These are phyloP conservation scores for Oxalis stricta DNA, from an alignment of 441 rosid genomes.

Conservation along the genomic window DNA sequence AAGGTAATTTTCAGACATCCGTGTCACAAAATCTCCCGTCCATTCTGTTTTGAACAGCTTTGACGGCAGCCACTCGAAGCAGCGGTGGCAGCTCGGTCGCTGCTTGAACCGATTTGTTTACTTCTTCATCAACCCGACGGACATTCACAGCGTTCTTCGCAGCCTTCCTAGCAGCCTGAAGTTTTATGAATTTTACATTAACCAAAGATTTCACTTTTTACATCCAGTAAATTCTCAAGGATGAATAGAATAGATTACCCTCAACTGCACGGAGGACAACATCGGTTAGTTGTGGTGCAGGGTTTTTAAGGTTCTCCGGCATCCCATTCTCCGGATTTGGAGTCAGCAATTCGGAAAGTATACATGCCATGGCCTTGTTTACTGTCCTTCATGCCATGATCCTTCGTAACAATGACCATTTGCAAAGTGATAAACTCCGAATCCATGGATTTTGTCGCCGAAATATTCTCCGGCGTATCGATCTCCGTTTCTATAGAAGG, in stretches of 20 bases:
- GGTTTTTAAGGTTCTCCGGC: conserved; percentile 37
- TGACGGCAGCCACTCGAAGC: conserved; percentile 88
- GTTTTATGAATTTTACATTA: neutral
- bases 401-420: conserved; percentile 88
- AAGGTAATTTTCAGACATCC: conserved; percentile 17
- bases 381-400: conserved; percentile 89
- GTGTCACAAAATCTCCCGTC: conserved; percentile 70
- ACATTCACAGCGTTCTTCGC: conserved; percentile 38
- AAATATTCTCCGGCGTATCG: conserved; percentile 82
- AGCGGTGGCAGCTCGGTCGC: conserved; percentile 87
- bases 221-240: neutral
- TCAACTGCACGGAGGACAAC: conserved; percentile 48
- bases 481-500: conserved; percentile 65
- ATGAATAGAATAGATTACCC: conserved; percentile 25
- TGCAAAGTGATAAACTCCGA: conserved; percentile 78
- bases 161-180: conserved; percentile 60
- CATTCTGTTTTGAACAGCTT: conserved; percentile 78
- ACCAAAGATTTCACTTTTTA: neutral
- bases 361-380: conserved; percentile 82
- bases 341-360: conserved; percentile 49
- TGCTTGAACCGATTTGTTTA: conserved; percentile 43
- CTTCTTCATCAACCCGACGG: conserved; percentile 52
- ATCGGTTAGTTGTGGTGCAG: conserved; percentile 26
- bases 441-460: conserved; percentile 84
- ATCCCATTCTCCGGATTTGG: conserved; percentile 72